These are phyloP conservation scores for Aureobasidium subglaciale DNA, from an alignment of 2,329 filamentous ascomycete species.

Conservation along the genomic window DNA sequence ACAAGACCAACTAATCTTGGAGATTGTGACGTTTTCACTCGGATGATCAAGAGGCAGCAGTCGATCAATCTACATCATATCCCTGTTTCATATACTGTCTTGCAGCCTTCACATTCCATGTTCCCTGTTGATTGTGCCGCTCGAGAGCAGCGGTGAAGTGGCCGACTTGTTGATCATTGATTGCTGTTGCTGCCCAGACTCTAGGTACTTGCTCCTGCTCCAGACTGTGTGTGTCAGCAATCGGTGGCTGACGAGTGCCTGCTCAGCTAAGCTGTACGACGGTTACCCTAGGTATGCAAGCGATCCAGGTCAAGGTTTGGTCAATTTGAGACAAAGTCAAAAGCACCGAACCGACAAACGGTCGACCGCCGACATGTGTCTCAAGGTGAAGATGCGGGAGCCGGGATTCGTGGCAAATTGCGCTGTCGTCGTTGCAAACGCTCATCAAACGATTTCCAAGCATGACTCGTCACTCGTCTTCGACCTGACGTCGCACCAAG, in stretches of 20 bases:
- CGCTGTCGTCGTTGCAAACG: constrained; percentile 12
- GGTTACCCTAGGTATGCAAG: constrained; percentile 5
- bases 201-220: neutral
- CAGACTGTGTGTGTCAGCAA: constrained; percentile 3
- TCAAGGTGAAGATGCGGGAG: constrained; percentile 6
- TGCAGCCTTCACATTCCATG: constrained; percentile 4
- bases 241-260: neutral
- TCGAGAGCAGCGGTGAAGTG: neutral
- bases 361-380: constrained; percentile 8
- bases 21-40: constrained; percentile 12
- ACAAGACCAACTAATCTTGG: constrained; percentile 14
- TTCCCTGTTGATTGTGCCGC: constrained; percentile 11
- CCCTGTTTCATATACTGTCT: constrained; percentile 13
- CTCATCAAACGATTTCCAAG: constrained; percentile 3
- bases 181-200: neutral
- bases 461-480: constrained; percentile 9
- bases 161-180: neutral
- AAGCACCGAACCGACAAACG: constrained; percentile 14
- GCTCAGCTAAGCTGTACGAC: constrained; percentile 12
- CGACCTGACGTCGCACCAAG: constrained; percentile 6
- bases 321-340: constrained; percentile 11
- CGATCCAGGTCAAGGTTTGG: constrained; percentile 14
- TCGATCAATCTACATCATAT: constrained; percentile 7
- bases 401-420: constrained; percentile 13
- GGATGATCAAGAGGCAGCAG: constrained; percentile 1